Percentiles rank a stretch among this genome's conserved stretches.
These are phyloP conservation scores for Calonectria pteridis DNA, from an alignment of 2,329 filamentous ascomycete genomes.

Conservation along the genomic window DNA sequence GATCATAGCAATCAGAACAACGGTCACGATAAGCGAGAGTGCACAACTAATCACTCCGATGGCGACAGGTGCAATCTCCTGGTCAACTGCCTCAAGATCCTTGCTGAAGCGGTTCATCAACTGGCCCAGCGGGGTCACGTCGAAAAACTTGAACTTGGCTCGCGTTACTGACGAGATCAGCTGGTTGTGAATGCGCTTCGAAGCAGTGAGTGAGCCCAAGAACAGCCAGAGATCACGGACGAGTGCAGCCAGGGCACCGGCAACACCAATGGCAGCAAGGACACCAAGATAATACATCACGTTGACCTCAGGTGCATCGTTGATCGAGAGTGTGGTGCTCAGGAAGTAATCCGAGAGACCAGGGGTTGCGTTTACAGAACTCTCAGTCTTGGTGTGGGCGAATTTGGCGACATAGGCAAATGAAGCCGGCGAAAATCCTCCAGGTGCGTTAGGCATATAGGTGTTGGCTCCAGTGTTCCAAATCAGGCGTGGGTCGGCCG, in stretches of 20 bases:
- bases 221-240: constrained; percentile 90
- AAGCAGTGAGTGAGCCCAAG: constrained; percentile 90
- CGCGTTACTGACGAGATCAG: constrained; percentile 85
- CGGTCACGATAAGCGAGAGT: constrained; percentile 81
- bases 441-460: constrained; percentile 36
- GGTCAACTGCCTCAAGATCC: constrained; percentile 93
- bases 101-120: constrained; percentile 99
- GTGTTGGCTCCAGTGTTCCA: constrained; percentile 37
- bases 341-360: constrained; percentile 21
- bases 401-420: constrained; percentile 56
- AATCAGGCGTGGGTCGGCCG: background rate
- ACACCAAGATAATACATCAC: constrained; percentile 85
- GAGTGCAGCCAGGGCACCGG: constrained; percentile 85
- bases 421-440: constrained; percentile 44
- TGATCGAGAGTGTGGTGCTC: background rate
- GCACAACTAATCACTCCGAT: constrained; percentile 79
- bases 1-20: constrained; percentile 87
- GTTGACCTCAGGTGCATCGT: constrained; percentile 71
- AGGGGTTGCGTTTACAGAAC: background rate
- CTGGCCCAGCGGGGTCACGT: constrained; percentile 93
- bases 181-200: constrained; percentile 82
- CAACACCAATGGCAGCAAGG: constrained; percentile 83
- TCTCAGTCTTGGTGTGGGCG: constrained; percentile 43
- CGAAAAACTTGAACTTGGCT: constrained; percentile 97
- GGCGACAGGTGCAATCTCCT: constrained; percentile 93